Evolutionary conservation across 768 basidiomycete genomes (phyloP), one percentile per base, ranked within the genome.

Genomic region (Myochromella boudieri): DNA sequence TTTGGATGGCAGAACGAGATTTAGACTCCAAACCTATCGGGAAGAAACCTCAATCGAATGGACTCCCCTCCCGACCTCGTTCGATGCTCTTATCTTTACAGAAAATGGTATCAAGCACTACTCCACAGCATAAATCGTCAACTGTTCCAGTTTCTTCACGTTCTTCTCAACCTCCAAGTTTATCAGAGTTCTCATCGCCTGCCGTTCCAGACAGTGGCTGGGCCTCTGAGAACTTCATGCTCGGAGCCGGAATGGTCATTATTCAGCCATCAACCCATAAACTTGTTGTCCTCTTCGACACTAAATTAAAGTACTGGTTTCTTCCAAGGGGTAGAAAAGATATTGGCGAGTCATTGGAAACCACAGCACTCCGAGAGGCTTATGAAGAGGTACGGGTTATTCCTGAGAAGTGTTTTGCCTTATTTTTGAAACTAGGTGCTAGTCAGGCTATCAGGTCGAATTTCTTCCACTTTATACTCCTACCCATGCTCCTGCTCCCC

Each of bases 301-400:
- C 50, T 0, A 34, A 51, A 29, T 45, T 43, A 25, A 59, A 66
- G 6, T 58, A 65, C n/a, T 85, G 74, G 74, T 84, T 85, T 59
- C 67, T 85, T 3, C 84, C 84, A 0, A 73, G 73, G 41, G 84
- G 85, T 6, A 63, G 85, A 37, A 87, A 86, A 60, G 84, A 87
- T 59, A 54, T 78, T 0, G 82, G 82, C 4, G 84, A 87, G 66
- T 75, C 73, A 2, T 59, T 85, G 21, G 83, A 85, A 57, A 60
- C 73, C 37, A 59, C 84, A 0, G 84, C 79, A 0, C 60, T 85
- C 31, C 66, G 85, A 36, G 84, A 86, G 64, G 84, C 79, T 3
- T 78, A 82, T 57, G 84, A 86, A 58, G 84, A 85, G 76, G 83
- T 82, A 48, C 29, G 25, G 9, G 14, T 4, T 6, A n/a, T 6